Evolutionary conservation across 1,284 basidiomycete genomes (phyloP), one percentile per base, ranked within the genome.

Genomic region (Calocybe gambosa): DNA sequence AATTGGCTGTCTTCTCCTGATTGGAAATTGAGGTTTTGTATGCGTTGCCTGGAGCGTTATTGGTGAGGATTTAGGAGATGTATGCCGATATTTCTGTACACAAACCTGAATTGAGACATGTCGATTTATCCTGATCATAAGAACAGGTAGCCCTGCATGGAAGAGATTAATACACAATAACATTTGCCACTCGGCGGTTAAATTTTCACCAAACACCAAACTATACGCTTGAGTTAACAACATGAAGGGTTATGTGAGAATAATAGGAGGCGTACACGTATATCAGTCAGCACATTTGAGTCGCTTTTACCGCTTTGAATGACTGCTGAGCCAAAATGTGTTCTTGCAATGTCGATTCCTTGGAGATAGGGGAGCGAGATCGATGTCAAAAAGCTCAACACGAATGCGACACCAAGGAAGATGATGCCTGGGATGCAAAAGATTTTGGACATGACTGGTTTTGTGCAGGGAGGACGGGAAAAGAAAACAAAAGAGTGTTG

Each of bases 301-400:
- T n/a, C n/a, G n/a, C n/a, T n/a, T n/a, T n/a, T 60, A 15, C 37
- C 49, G 29, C 54, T 50, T 28, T 66, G 59, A 26, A 61, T 49
- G 10, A 52, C 62, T 9, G 61, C 61, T 16, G 57, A 58, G 7
- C 59, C 65, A 48, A 80, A 79, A 45, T 75, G 69, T 5, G 75
- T 70, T 26, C 84, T 77, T 2, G 73, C 70, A 54, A 88, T 69
- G 62, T 88, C 85, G 51, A 87, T 65, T 0, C 71, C 74, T 25
- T 77, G 67, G 21, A 88, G 65, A 63, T 67, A 80, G 1, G 85
- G 86, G 5, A 87, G 65, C 3, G 85, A 87, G 41, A 89, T 71
- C 16, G 84, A 79, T 37, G 79, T 75, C 51, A 89, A 64, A 61
- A 87, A 68, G 56, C 74, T 75, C 46, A 88, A 74, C 3, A 84